Base-by-base conservation (phyloP, 139 green algal genomes). In the Tetradesmus obliquus region DNA sequence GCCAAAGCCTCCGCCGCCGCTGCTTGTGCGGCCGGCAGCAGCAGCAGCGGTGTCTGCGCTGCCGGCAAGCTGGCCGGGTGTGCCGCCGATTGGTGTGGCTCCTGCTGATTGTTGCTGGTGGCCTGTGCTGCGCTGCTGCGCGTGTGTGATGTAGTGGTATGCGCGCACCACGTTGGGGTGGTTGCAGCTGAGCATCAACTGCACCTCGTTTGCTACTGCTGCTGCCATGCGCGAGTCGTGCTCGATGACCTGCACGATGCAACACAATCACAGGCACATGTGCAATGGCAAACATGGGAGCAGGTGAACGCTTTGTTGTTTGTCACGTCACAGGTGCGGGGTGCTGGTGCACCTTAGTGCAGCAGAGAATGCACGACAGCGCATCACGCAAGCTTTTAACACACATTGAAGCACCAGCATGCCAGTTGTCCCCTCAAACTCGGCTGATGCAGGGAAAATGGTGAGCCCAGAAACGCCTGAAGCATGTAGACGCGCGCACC, bases 111-210 rank as follows among this genome's bases (percentile, higher is more conserved):
- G 62, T 72, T 12, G 13, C 10, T 72, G 12, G 62, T 72, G 4
- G 71, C 10, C 71, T 22, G 71, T 66, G 58, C 60, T 88, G 58
- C 84, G 22, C 10, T 45, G 5, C 12, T 55, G 66, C 20, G 22
- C 55, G 45, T 62, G 55, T 1, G 85, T 82, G 7, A 89, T 53
- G 66, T 62, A 91, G 22, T 94, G 88, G 53, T 85, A 83, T 45
- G 91, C 91, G 17, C 71, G 58, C 19, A 94, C 91, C 22, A 94
- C 83, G 58, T 94, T 84, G 22, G 58, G 22, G 83, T 94, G 91
- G 17, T 79, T 32, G 76, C n/a, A 88, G 5, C 57, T 45, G 19
- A 94, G 45, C 82, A 91, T 76, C 22, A 88, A 22, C 54, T 79
- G 32, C 1, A 88, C 82, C 53, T 89, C 81, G 51, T 89, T 88